A percentile compares a stretch with the other conserved stretches of the same genome.
These are phyloP conservation scores for Suillus paluster DNA, from an alignment of 768 basidiomycete species.

Conservation along the genomic window DNA sequence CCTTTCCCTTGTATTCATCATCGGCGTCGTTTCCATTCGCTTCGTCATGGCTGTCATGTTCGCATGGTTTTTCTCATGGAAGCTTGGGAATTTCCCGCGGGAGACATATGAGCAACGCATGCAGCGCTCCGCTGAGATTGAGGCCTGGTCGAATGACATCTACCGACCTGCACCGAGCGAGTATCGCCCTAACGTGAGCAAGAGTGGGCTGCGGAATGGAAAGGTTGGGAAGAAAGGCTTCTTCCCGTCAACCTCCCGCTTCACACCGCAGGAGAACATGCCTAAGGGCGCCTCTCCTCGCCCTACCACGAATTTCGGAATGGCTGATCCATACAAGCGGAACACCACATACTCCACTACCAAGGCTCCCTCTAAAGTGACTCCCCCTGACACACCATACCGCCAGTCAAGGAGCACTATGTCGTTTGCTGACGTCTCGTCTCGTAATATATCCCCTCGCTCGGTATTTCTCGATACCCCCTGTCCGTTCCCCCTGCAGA, in stretches of 20 bases:
- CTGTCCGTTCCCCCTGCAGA: conserved; percentile 91
- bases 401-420: conserved; percentile 83
- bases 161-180: conserved; percentile 90
- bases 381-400: conserved; percentile 78
- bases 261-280: conserved; percentile 73
- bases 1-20: conserved; percentile 94
- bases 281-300: conserved; percentile 56
- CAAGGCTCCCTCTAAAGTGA: conserved; percentile 49
- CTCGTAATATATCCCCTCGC: conserved; percentile 36
- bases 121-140: conserved; percentile 88
- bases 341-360: conserved; percentile 56
- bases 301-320: conserved; percentile 67
- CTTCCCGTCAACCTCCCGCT: conserved; percentile 71
- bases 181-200: conserved; percentile 87
- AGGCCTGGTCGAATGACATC: conserved; percentile 96
- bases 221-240: conserved; percentile 61
- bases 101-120: conserved; percentile 94
- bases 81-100: conserved; percentile 88
- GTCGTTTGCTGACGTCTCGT: conserved; percentile 59
- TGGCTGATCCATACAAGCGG: conserved; percentile 70
- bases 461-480: conserved; percentile 62
- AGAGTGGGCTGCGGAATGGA: conserved; percentile 60
- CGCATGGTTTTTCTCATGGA: conserved; percentile 98
- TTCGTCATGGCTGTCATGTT: conserved; percentile 98
- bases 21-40: conserved; percentile 93